phyloP scores from a whole-genome alignment of 2,329 filamentous ascomycete genomes.

The Sclerotinia nivalis region DNA sequence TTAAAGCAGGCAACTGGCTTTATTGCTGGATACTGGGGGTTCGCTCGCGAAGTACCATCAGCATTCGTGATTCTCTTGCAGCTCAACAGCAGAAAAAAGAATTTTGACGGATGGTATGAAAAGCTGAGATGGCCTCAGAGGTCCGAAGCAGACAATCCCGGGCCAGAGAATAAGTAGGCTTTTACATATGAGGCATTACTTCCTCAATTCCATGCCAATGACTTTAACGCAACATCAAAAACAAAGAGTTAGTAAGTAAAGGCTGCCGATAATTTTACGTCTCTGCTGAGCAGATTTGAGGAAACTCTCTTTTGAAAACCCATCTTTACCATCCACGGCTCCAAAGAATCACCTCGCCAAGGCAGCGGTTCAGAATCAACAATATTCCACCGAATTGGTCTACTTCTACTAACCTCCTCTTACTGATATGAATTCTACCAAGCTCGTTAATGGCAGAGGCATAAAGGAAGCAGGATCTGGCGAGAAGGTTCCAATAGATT shows the following conservation, averaged over 20 bases:
- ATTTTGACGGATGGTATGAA: background rate
- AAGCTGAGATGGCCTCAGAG: background rate
- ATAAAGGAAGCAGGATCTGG: background rate
- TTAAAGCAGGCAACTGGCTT: background rate
- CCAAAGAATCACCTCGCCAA: background rate
- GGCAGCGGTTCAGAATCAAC: background rate
- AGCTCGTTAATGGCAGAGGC: background rate
- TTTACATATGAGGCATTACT: background rate
- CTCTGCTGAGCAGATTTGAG: background rate
- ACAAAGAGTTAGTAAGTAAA: too few species aligned
- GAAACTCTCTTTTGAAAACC: background rate
- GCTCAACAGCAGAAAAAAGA: background rate
- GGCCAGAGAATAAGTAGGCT: background rate
- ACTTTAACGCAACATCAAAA: background rate
- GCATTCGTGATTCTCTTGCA: background rate
- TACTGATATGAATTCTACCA: background rate
- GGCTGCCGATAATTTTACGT: background rate
- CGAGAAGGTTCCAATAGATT: background rate
- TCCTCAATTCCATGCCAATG: background rate
- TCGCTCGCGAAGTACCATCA: background rate
- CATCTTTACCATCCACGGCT: background rate
- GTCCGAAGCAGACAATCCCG: too few species aligned
- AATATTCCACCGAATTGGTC: background rate
- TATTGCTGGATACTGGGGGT: background rate
- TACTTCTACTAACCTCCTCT: background rate